Evolutionary conservation across 2,329 filamentous ascomycete species (phyloP).

Genomic region (Sporothrix globosa): DNA sequence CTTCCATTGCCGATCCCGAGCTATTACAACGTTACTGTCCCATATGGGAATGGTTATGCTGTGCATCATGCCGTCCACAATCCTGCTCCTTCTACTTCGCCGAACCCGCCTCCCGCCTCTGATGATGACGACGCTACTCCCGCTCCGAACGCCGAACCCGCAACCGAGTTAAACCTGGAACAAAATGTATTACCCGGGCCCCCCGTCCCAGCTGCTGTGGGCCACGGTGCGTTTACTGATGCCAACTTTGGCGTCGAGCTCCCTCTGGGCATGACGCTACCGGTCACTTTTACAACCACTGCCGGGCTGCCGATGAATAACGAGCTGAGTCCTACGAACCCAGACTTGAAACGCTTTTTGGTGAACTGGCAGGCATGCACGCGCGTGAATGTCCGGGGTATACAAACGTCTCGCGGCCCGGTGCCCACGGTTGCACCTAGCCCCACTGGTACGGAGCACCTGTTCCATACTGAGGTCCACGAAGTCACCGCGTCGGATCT

Average conservation of each 20-base stretch:
- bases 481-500: slow-evolving; percentile 51
- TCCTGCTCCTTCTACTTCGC: not conserved
- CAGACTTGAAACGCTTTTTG: slow-evolving; percentile 18
- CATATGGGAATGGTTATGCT: slow-evolving; percentile 7
- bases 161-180: not conserved
- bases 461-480: slow-evolving; percentile 36
- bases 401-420: not conserved
- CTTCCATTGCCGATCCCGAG: not conserved
- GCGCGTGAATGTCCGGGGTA: not conserved
- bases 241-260: not conserved
- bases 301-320: slow-evolving; percentile 3
- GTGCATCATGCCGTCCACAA: not conserved
- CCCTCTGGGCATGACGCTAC: not conserved
- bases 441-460: not conserved
- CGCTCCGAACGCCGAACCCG: not conserved
- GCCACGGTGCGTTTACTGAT: not conserved
- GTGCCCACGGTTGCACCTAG: not conserved
- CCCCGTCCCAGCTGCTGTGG: not conserved
- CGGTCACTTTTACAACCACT: slow-evolving; percentile 12
- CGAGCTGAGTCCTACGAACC: slow-evolving; percentile 10
- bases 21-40: slow-evolving; percentile 9
- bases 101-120: not conserved
- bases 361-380: not conserved
- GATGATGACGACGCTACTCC: not conserved
- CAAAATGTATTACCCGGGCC: no score